phyloP scores from a whole-genome alignment of 805 yeast genomes.

The Kuraishia ogatae region DNA sequence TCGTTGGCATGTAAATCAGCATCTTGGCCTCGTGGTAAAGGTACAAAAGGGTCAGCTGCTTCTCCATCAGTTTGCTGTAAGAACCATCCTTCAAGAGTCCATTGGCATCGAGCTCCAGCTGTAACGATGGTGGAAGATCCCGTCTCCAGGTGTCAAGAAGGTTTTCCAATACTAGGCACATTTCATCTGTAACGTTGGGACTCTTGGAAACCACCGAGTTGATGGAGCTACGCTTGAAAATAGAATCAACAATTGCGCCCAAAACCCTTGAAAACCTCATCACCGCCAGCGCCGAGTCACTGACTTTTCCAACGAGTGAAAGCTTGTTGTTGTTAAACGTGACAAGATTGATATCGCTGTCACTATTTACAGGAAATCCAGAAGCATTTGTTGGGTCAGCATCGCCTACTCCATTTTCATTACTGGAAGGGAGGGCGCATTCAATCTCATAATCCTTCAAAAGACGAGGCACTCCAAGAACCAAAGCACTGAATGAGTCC shows the following conservation, averaged over 20 bases:
- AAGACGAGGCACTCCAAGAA: conserved; percentile 75
- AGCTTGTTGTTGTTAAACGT: conserved; percentile 51
- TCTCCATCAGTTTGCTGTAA: conserved; percentile 25
- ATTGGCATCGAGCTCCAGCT: conserved; percentile 56
- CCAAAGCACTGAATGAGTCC: conserved; percentile 67
- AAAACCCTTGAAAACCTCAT: conserved; percentile 67
- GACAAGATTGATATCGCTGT: conserved; percentile 43
- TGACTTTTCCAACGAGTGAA: conserved; percentile 62
- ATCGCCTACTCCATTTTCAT: conserved; percentile 16
- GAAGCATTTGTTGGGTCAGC: conserved; percentile 16
- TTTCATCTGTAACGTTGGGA: conserved; percentile 20
- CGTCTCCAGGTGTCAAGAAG: conserved; percentile 73
- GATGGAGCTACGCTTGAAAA: conserved; percentile 50
- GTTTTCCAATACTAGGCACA: conserved; percentile 39
- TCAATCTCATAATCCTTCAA: conserved; percentile 77
- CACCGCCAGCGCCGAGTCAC: conserved; percentile 50
- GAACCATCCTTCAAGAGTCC: conserved; percentile 34
- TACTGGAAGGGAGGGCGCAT: conserved; percentile 71
- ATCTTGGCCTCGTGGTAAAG: conserved; percentile 56
- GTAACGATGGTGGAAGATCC: conserved; percentile 52
- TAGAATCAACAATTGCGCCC: conserved; percentile 64
- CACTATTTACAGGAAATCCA: conserved; percentile 16
- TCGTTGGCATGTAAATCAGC: conserved; percentile 55
- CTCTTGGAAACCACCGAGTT: conserved; percentile 12
- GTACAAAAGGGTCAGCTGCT: conserved; percentile 45